Evolutionary conservation across 2,329 filamentous ascomycete genomes (phyloP), one percentile per base, ranked within the genome.

Genomic region (Nemania diffusa): DNA sequence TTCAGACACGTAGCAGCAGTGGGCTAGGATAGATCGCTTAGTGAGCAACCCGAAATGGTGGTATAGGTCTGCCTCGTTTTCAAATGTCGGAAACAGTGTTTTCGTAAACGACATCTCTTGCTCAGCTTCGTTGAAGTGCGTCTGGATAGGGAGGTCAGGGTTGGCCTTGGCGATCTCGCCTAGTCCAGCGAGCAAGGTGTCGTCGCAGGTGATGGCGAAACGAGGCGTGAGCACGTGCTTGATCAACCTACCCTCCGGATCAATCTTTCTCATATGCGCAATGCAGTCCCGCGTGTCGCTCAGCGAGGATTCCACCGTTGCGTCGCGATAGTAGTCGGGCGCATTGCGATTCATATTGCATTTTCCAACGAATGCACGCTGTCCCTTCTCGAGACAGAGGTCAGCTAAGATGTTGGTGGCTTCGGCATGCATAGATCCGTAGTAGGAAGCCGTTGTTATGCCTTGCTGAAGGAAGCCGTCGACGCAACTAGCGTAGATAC

Each of bases 51-150:
- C 83, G 65, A 84, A 89, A 69, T 81, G 75, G 9, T 81, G 78
- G 72, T 91, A 91, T 3, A 91, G 78, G 60, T 90, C 87, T 0
- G 83, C 86, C 75, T 91, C 88, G 61, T 81, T 87, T 1, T 73
- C 71, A 57, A 88, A 88, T 0, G 81, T 76, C 0, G 87, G 87
- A 71, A 90, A 91, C 2, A 91, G 77, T 0, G 80, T 75, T 7
- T 76, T 77, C 0, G 88, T 91, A 22, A 84, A 83, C 1, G 79
- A 70, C 60, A 89, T 87, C 75, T 91, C 89, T 66, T 88, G 84
- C 71, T 83, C 80, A 0, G 88, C 87, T 73, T 91, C 89, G 75
- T 90, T 87, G 79, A 91, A 90, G 74, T 91, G 89, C 2, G 88
- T 91, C 77, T 91, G 89, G 34, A 92, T 85, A 0, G 86, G 81